Percentiles rank a stretch among this genome's conserved stretches.
Conservation (phyloP, 441 rosid genomes). For the Gossypium schwendimanii region DNA sequence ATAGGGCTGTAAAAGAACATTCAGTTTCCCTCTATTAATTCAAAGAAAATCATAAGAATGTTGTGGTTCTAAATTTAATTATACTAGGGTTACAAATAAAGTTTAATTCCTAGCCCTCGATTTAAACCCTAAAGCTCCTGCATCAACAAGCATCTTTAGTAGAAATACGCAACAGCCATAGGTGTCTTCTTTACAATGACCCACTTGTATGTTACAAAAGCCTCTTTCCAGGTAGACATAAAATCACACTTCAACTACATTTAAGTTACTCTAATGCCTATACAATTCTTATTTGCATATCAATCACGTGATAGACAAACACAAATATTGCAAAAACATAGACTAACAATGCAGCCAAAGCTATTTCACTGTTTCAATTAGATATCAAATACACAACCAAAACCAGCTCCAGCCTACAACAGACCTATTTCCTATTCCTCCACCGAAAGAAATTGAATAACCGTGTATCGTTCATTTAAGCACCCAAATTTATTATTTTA, state of each 20-base stretch:
- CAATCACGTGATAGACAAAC: not conserved
- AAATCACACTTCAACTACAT: not conserved
- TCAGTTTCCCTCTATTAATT: too few relatives aligned
- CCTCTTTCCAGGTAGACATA: not conserved
- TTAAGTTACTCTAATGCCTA: not conserved
- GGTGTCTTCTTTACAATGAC: not conserved
- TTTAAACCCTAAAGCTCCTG: too few relatives aligned
- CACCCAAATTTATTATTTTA: not conserved
- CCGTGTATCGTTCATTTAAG: not conserved
- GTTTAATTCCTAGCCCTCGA: too few relatives aligned
- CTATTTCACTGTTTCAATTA: not conserved
- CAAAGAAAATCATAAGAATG: too few relatives aligned
- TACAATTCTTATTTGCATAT: not conserved
- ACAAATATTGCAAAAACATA: not conserved
- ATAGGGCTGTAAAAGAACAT: too few relatives aligned
- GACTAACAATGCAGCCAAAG: not conserved
- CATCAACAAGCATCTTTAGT: not conserved
- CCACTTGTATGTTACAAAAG: not conserved
- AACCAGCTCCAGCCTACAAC: not conserved
- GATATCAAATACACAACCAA: not conserved
- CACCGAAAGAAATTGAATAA: not conserved
- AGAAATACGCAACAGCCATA: not conserved
- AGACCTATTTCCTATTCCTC: not conserved
- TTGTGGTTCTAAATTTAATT: too few relatives aligned
- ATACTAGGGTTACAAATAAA: too few relatives aligned